Evolutionary conservation across 2,329 filamentous ascomycete species (phyloP), one percentile per base, ranked within the genome.

Genomic region (Ambrosiella xylebori): DNA sequence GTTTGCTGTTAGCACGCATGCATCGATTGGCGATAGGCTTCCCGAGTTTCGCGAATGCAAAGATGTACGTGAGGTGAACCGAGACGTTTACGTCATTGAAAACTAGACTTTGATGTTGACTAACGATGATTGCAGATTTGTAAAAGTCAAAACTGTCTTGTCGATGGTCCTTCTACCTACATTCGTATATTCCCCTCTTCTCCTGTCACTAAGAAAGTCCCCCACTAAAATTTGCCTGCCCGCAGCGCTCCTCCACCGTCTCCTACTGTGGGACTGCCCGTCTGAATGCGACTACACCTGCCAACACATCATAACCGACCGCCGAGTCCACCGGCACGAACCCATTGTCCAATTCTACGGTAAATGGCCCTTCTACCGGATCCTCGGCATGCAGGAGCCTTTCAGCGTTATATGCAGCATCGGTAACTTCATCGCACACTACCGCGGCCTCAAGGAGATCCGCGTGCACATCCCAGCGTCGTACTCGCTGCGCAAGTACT

Each of bases 271-370:
- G 93, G 82, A 82, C 68, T 98, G 93, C 73, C 80, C 86, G 61
- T 77, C 86, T 67, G 91, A 98, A 78, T 98, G 93, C 81, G 90
- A 98, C 75, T 95, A 98, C 74, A 85, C 87, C 61, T 98, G 93
- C 76, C 93, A 98, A 70, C 91, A 95, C 76, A 85, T 95, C 68
- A 77, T 94, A 61, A 97, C 93, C 59, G 71, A 80, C 64, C 72
- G 73, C 60, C 88, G 91, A 62, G 71, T 89, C 63, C 73, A 79
- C 35, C 74, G 78, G 62, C 78, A 81, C 61, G 79, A 81, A 37
- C 78, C 82, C 9, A 71, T 96, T 54, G 84, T 91, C 59, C 93
- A 98, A 72, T 98, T 90, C 75, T 89, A 98, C 73, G 93, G 93
- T 38, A 98, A 98, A 78, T 98, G 93, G 93, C 93, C 93, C 44